phyloP scores from a whole-genome alignment of 2,329 filamentous ascomycete species.

The Tolypocladium tropicale region DNA sequence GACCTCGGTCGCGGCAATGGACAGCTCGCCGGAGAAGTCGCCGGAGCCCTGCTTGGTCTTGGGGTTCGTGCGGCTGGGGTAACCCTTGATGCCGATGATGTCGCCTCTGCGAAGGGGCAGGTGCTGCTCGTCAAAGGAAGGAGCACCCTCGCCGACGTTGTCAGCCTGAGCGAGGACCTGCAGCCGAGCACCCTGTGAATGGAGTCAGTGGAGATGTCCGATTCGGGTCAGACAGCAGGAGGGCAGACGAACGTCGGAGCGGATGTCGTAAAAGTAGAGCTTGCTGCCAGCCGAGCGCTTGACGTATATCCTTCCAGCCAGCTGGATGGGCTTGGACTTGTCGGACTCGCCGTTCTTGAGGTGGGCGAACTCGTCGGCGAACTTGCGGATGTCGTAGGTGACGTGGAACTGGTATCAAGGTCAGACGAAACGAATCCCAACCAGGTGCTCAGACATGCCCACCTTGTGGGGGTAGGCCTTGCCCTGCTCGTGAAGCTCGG shows the following conservation, averaged over 20 bases:
- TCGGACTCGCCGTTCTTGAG: conserved; percentile 82
- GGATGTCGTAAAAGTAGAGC: conserved; percentile 76
- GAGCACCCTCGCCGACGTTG: conserved; percentile 54
- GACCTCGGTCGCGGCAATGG: conserved; percentile 83
- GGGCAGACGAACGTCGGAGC: conserved; percentile 19
- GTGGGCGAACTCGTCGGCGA: conserved; percentile 64
- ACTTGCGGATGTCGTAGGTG: conserved; percentile 72
- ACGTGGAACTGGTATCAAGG: conserved; percentile 56
- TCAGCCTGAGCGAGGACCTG: conserved; percentile 91
- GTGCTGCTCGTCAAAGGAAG: conserved; percentile 77
- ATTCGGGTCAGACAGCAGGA: too few species aligned
- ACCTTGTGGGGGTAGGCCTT: conserved; percentile 71
- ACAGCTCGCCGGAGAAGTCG: conserved; percentile 62
- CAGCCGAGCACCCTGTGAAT: conserved; percentile 47
- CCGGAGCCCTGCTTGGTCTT: conserved; percentile 80
- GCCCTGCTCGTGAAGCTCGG: conserved; percentile 29
- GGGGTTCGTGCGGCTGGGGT: conserved; percentile 58
- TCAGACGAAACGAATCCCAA: not conserved
- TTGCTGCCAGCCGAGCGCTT: conserved; percentile 75
- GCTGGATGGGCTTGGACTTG: conserved; percentile 62
- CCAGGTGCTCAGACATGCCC: not conserved
- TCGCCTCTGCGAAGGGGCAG: conserved; percentile 83
- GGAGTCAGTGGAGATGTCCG: not conserved
- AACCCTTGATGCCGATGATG: conserved; percentile 52
- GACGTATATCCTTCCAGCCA: conserved; percentile 84